phyloP scores from a whole-genome alignment of 768 basidiomycete genomes.

The Scleroderma bovista region DNA sequence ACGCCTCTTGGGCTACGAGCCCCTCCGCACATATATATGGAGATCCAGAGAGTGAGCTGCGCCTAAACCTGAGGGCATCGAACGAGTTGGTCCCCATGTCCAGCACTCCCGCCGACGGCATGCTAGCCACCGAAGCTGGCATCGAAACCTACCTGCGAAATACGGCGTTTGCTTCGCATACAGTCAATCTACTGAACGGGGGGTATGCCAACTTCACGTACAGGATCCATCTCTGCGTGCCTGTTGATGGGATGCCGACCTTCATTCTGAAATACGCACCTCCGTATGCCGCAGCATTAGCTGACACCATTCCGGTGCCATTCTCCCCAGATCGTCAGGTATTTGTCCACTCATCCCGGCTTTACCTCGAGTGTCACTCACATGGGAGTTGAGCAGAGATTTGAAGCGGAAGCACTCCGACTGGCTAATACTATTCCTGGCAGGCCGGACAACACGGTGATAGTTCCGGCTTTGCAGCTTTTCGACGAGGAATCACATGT shows the following conservation, averaged over 20 bases:
- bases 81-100: too few relatives aligned
- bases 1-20: too few relatives aligned
- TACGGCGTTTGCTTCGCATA: slow-evolving; percentile 43
- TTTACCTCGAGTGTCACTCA: slow-evolving; percentile 31
- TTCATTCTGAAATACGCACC: slow-evolving; percentile 56
- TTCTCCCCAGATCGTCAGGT: slow-evolving; percentile 51
- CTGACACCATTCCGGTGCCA: slow-evolving; percentile 11
- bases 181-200: slow-evolving; percentile 40
- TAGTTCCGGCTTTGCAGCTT: slow-evolving; percentile 43
- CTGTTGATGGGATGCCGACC: slow-evolving; percentile 39
- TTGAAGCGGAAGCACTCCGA: slow-evolving; percentile 46
- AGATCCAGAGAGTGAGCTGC: too few relatives aligned
- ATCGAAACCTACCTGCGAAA: slow-evolving; percentile 38
- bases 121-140: slow-evolving; percentile 24
- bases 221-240: too few relatives aligned
- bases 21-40: too few relatives aligned
- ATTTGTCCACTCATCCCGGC: neutral
- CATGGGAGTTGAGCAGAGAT: slow-evolving; percentile 32
- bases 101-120: slow-evolving; percentile 8
- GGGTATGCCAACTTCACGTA: slow-evolving; percentile 52
- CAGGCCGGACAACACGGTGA: slow-evolving; percentile 35
- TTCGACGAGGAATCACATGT: slow-evolving; percentile 46
- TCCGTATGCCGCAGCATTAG: slow-evolving; percentile 32
- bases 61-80: too few relatives aligned
- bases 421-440: slow-evolving; percentile 34